Evolutionary conservation across 2,329 filamentous ascomycete genomes (phyloP), one percentile per base, ranked within the genome.

Genomic region (Diaporthe sp.): DNA sequence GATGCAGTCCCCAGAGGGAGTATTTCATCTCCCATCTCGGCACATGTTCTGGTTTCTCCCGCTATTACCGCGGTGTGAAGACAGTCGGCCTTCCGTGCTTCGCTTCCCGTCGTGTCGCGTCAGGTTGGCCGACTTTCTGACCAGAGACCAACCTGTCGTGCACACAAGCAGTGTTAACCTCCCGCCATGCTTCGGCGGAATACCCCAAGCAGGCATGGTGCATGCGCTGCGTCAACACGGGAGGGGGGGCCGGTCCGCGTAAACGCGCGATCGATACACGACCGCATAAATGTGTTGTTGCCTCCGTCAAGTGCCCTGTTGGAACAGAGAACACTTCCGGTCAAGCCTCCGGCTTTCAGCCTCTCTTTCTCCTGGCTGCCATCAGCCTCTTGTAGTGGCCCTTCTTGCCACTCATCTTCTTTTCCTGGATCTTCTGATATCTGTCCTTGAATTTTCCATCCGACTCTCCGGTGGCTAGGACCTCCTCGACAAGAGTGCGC

Each of bases 321-420:
- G 76, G 71, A 77, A 69, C 2, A 19, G 32, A n/a, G 32, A 27
- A 13, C 15, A 70, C 65, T 37, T 55, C 30, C 50, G 42, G 30
- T 55, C 27, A 25, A 9, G 35, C 30, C 63, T 47, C 44, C 13
- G 56, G 73, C 75, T 32, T 77, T 80, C 75, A 77, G 22, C 78
- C 73, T 30, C 79, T 78, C 55, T 78, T 79, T 7, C 79, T 78
- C 15, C 77, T 77, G 30, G 63, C 56, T n/a, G 85, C 81, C 81
- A 94, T 91, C 77, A 98, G 83, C 72, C 92, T 93, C 81, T 96
- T 96, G 87, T 98, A 98, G 79, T 94, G 93, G 0, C 90, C 92
- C 84, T 96, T 98, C 86, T 95, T 97, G 70, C 97, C 97, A 79
- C 94, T 97, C 32, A 89, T 91, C 85, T 97, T 98, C 76, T 89